Evolutionary conservation across 805 yeast genomes (phyloP), one percentile per base, ranked within the genome.

Genomic region (Peterozyma xylosa): DNA sequence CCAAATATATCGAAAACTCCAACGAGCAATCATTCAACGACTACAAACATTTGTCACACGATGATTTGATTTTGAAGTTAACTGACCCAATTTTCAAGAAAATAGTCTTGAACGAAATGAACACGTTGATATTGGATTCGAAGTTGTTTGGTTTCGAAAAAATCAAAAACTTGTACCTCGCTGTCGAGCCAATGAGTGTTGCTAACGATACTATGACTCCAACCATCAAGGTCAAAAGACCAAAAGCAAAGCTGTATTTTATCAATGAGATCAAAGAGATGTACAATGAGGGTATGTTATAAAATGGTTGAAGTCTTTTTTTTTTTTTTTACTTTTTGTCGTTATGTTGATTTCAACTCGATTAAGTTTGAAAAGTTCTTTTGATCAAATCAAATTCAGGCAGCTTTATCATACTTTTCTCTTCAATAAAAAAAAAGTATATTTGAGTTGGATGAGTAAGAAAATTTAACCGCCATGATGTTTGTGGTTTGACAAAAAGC

Each of bases 151-250:
- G 86, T 0, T 81, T 78, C 54, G 90, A 82, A 57, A 76, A 74
- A 50, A 47, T 82, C 30, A 78, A 76, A 57, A 82, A 82, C 50
- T 50, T 78, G 30, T 53, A 58, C 32, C 58, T 80, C 32, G 75
- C 62, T 38, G 46, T 77, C 40, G 86, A 82, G 51, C 86, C 88
- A 5, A 63, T 82, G 49, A 77, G 68, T 33, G 63, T 79, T n/a
- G 79, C 72, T 39, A 77, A 78, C 46, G 80, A 78, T 40, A 73
- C 76, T 2, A 58, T 83, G 33, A 83, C 91, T 2, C 90, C 90
- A 34, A 83, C 90, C 5, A 50, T 73, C 53, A 74, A 74, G 54
- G 55, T 74, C 48, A 73, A 70, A 58, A 66, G 52, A 38, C 16
- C n/a, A 14, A 34, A 40, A 9, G 52, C 52, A 7, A 39, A 32